phyloP scores from a whole-genome alignment of 768 basidiomycete species.

The Rubroboletus pulcherrimus region DNA sequence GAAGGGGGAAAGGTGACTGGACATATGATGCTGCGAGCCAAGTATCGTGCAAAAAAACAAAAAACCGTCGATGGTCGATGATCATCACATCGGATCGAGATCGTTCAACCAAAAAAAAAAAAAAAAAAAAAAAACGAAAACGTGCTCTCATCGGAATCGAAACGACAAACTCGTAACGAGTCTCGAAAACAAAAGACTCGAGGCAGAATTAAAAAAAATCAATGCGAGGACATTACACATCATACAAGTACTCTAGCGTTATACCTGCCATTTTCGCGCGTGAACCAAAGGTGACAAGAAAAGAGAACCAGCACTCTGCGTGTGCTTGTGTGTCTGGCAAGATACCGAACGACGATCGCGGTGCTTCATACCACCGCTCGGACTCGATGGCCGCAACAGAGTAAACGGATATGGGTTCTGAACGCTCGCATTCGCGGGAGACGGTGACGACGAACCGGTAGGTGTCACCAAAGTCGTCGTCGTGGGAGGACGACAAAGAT shows the following conservation, averaged over 20 bases:
- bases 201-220: background rate
- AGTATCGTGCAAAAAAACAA: background rate
- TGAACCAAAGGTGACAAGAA: background rate
- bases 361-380: background rate
- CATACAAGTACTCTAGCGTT: background rate
- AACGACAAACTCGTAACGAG: background rate
- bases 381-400: constrained; percentile 1
- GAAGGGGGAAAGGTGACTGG: no score
- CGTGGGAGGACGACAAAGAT: background rate
- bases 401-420: background rate
- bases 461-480: background rate
- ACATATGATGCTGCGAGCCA: no score
- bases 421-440: background rate
- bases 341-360: constrained; percentile 5
- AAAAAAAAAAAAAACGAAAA: background rate
- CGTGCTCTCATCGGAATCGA: background rate
- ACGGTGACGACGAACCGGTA: background rate
- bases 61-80: no score
- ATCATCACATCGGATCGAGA: background rate
- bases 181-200: no score
- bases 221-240: background rate
- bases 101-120: background rate
- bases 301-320: background rate
- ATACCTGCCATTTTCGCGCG: constrained; percentile 7
- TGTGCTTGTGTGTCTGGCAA: constrained; percentile 3